Conservation (phyloP, 768 basidiomycete genomes). For the Atractiella rhizophila region DNA sequence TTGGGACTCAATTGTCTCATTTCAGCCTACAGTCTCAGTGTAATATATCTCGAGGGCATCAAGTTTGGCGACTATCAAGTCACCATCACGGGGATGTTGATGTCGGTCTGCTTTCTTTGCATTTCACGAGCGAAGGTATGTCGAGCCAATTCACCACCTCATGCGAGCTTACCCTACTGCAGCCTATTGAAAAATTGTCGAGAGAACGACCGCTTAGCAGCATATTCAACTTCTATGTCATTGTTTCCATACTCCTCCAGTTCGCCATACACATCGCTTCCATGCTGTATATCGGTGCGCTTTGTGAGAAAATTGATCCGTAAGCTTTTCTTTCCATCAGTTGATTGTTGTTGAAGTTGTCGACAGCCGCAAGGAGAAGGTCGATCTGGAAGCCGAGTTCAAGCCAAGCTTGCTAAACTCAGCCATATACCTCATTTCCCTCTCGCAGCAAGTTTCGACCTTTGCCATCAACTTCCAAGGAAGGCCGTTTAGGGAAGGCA, state of each 20-base stretch:
- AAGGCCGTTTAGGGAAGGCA: slow-evolving; percentile 92
- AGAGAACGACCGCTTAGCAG: slow-evolving; percentile 78
- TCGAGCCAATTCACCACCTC: no score
- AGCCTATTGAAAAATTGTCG: slow-evolving; percentile 93
- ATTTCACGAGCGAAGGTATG: slow-evolving; percentile 86
- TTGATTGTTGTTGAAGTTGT: slow-evolving; percentile 2
- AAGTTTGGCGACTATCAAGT: slow-evolving; percentile 99
- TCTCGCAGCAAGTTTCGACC: slow-evolving; percentile 94
- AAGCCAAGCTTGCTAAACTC: slow-evolving; percentile 86
- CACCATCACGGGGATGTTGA: slow-evolving; percentile 82
- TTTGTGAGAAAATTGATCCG: slow-evolving; percentile 55
- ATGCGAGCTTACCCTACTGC: background rate
- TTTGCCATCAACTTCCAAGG: slow-evolving; percentile 97
- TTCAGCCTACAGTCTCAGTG: slow-evolving; percentile 91
- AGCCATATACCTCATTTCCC: slow-evolving; percentile 77
- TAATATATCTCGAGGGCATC: slow-evolving; percentile 94
- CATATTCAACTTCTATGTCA: slow-evolving; percentile 88
- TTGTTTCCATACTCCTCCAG: slow-evolving; percentile 70
- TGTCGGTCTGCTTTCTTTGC: slow-evolving; percentile 96
- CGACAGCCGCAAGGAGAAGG: slow-evolving; percentile 34
- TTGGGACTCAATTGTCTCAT: slow-evolving; percentile 90
- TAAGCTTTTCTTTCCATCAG: slow-evolving; percentile 10
- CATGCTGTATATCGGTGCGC: slow-evolving; percentile 72
- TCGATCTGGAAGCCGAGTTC: slow-evolving; percentile 89
- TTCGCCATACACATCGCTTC: slow-evolving; percentile 79